Percentiles rank a stretch among this genome's conserved stretches.
Evolutionary conservation across 2,329 filamentous ascomycete species (phyloP).

Genomic region (Amesomyces nigricolor): DNA sequence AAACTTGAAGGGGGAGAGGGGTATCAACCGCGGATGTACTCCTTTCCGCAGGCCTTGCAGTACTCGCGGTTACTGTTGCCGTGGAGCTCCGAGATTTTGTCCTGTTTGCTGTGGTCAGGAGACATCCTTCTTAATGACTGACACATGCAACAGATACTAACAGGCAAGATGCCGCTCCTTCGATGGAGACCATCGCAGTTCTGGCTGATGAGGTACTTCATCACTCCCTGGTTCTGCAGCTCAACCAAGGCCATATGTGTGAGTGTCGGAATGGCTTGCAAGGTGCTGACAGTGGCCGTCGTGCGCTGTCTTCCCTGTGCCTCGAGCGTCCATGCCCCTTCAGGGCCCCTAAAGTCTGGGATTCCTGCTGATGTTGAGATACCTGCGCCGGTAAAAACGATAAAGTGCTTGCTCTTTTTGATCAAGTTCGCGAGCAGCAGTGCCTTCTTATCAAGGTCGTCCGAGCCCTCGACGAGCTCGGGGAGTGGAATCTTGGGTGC

Average conservation of each 20-base stretch:
- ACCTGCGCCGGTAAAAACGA: slow-evolving; percentile 43
- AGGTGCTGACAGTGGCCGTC: slow-evolving; percentile 31
- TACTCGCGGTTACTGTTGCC: slow-evolving; percentile 43
- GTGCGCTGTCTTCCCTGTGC: slow-evolving; percentile 37
- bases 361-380: slow-evolving; percentile 45
- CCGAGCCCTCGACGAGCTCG: slow-evolving; percentile 23
- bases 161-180: slow-evolving; percentile 41
- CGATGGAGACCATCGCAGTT: slow-evolving; percentile 43
- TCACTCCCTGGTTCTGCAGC: slow-evolving; percentile 36
- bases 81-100: slow-evolving; percentile 42
- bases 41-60: slow-evolving; percentile 40
- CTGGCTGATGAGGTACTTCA: slow-evolving; percentile 42
- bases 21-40: slow-evolving; percentile 39
- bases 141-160: slow-evolving; percentile 21
- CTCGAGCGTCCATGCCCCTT: slow-evolving; percentile 41
- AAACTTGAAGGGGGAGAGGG: not conserved
- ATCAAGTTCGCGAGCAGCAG: slow-evolving; percentile 35
- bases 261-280: slow-evolving; percentile 41
- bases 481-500: slow-evolving; percentile 2
- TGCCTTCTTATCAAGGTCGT: slow-evolving; percentile 34
- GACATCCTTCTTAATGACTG: not conserved
- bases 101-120: slow-evolving; percentile 27
- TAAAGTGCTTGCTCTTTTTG: slow-evolving; percentile 39
- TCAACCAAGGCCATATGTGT: slow-evolving; percentile 44
- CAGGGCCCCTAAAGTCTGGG: slow-evolving; percentile 43